Evolutionary conservation across 2,329 filamentous ascomycete species (phyloP).

Genomic region (Aaosphaeria pasadenensis): DNA sequence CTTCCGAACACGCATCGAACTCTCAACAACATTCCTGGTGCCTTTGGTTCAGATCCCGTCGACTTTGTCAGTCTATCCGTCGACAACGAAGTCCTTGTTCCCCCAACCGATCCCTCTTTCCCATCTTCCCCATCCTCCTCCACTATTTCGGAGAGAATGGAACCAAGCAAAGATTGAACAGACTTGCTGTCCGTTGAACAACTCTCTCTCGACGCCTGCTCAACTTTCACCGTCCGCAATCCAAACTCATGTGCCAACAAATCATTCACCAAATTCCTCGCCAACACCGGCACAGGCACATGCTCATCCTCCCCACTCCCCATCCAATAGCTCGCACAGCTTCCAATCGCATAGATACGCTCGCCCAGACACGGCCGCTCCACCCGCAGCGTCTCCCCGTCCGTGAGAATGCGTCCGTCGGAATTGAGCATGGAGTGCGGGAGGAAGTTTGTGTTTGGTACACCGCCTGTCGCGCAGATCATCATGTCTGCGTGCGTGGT

Average conservation of each 20-base stretch:
- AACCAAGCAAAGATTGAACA: not conserved
- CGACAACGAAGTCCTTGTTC: too few relatives aligned
- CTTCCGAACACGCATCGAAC: too few relatives aligned
- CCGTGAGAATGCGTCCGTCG: slow-evolving; percentile 21
- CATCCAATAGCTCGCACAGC: slow-evolving; percentile 28
- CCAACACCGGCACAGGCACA: slow-evolving; percentile 28
- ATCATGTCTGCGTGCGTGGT: slow-evolving; percentile 30
- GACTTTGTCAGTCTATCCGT: too few relatives aligned
- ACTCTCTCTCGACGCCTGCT: too few relatives aligned
- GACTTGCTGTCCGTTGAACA: too few relatives aligned
- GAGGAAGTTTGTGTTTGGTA: slow-evolving; percentile 26
- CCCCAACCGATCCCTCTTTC: not conserved
- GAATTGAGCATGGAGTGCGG: slow-evolving; percentile 20
- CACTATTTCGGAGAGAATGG: not conserved
- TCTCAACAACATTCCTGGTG: too few relatives aligned
- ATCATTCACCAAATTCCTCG: slow-evolving; percentile 33
- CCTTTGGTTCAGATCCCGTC: too few relatives aligned
- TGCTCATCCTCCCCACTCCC: slow-evolving; percentile 33
- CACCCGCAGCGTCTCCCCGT: slow-evolving; percentile 21
- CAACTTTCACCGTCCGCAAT: slow-evolving; percentile 11
- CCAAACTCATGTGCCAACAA: slow-evolving; percentile 31
- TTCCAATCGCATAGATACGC: slow-evolving; percentile 33
- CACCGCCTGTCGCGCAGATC: slow-evolving; percentile 29
- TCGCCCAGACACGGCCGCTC: slow-evolving; percentile 10
- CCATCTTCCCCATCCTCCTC: not conserved